phyloP scores from a whole-genome alignment of 306 rosid species.

The Cicer arietinum region DNA sequence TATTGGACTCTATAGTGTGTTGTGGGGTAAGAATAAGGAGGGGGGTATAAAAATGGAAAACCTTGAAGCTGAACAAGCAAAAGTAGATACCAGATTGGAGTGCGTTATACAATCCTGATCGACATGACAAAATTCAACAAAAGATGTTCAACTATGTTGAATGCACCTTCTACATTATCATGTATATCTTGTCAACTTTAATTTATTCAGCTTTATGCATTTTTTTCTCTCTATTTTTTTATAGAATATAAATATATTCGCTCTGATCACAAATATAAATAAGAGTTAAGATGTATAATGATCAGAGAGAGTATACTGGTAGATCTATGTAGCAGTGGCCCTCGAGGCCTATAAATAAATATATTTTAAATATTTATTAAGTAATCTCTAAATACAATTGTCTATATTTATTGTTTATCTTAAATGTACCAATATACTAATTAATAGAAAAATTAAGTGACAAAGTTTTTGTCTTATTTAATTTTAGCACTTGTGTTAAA shows the following conservation, averaged over 20 bases:
- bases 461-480: no score
- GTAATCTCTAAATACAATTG: no score
- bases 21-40: constrained; percentile 90
- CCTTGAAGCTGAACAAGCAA: constrained; percentile 44
- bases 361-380: no score
- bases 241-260: neutral
- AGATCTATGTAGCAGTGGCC: no score
- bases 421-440: no score
- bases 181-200: constrained; percentile 34
- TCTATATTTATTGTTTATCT: no score
- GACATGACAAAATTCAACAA: constrained; percentile 31
- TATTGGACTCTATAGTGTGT: constrained; percentile 74
- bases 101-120: constrained; percentile 56
- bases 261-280: no score
- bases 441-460: no score
- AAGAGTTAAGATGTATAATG: no score
- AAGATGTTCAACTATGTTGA: constrained; percentile 18
- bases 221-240: neutral
- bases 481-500: no score
- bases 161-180: neutral
- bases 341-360: no score
- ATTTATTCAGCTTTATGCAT: neutral
- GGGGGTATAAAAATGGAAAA: constrained; percentile 32
- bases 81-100: constrained; percentile 57
- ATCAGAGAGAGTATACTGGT: no score